Evolutionary conservation across 257 asterid genomes (phyloP).

Genomic region (Lycium ferocissimum): DNA sequence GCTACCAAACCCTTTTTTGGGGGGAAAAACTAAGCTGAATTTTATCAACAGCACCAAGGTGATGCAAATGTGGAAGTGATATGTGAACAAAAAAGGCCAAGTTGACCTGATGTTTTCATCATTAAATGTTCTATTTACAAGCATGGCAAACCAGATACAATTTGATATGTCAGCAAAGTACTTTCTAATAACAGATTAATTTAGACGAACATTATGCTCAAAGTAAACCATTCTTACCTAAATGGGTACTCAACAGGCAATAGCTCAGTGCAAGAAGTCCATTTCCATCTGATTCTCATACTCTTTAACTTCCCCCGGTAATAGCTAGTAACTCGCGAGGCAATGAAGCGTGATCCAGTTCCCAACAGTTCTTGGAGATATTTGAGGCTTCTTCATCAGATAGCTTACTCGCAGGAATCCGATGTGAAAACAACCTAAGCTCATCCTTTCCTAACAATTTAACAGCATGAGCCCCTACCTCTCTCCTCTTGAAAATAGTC

Average conservation of each 20-base stretch:
- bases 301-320: background rate
- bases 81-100: background rate
- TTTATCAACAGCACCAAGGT: background rate
- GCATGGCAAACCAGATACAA: background rate
- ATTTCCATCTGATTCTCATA: slow-evolving; percentile 10
- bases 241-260: background rate
- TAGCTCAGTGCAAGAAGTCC: slow-evolving; percentile 13
- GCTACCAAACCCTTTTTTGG: background rate
- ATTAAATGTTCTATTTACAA: background rate
- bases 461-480: slow-evolving; percentile 68
- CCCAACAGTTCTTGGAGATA: slow-evolving; percentile 89
- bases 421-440: slow-evolving; percentile 66
- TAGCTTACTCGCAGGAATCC: slow-evolving; percentile 81
- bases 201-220: background rate
- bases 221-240: background rate
- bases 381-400: slow-evolving; percentile 65
- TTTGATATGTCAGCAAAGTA: background rate
- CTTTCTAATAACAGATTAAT: background rate
- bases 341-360: slow-evolving; percentile 80
- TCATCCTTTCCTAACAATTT: slow-evolving; percentile 55
- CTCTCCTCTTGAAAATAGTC: slow-evolving; percentile 74
- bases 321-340: slow-evolving; percentile 46
- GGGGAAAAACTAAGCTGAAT: background rate
- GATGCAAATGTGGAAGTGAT: background rate
- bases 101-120: background rate